Conservation (phyloP, 441 rosid genomes). For the Gossypium davidsonii region DNA sequence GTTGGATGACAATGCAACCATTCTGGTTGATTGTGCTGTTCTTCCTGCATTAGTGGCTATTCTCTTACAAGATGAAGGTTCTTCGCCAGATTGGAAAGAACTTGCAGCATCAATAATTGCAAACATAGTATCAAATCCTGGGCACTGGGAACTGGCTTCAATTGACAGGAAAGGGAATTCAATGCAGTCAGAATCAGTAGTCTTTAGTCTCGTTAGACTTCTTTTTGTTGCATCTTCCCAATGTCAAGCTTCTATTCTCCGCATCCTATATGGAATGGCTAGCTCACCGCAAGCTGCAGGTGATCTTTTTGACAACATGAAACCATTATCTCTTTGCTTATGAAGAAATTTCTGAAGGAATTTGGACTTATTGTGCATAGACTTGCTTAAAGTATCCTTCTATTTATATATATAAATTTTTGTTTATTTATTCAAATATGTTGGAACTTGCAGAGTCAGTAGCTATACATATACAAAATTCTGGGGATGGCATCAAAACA, state of each 20-base stretch:
- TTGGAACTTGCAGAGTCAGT: constrained; percentile 28
- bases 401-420: background rate
- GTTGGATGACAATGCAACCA: constrained; percentile 31
- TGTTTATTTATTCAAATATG: constrained; percentile 1
- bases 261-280: constrained; percentile 30
- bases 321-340: background rate
- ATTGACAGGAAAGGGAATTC: constrained; percentile 30
- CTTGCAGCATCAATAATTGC: constrained; percentile 34
- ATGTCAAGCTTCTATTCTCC: constrained; percentile 28
- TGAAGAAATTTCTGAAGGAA: background rate
- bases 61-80: constrained; percentile 24
- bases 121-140: constrained; percentile 38
- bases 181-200: constrained; percentile 30
- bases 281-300: constrained; percentile 40
- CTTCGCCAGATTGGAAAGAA: constrained; percentile 23
- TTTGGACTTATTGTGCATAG: background rate
- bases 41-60: constrained; percentile 32
- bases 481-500: constrained; percentile 28
- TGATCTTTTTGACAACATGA: constrained; percentile 13
- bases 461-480: constrained; percentile 21
- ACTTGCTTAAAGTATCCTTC: background rate
- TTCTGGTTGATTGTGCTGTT: constrained; percentile 30
- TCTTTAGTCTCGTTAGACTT: constrained; percentile 23
- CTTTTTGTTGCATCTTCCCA: constrained; percentile 23
- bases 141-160: constrained; percentile 38